Conservation (phyloP, 2,329 filamentous ascomycete genomes). For the Neophaeococcomyces aloes region DNA sequence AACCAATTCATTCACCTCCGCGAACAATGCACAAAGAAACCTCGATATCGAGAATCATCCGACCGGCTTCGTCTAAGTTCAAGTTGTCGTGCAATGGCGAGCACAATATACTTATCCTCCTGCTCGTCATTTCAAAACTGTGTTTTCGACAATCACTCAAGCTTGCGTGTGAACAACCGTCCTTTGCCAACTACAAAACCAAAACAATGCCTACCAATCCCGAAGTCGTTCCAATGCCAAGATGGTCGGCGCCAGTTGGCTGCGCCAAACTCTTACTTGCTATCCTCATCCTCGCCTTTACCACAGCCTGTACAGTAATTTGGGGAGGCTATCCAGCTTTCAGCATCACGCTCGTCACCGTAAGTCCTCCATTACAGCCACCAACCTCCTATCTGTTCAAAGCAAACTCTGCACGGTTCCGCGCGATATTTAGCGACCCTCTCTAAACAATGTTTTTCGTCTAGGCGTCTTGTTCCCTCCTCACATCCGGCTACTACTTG, state of each 20-base stretch:
- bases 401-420: not conserved
- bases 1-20: too few species aligned
- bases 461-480: slow-evolving; percentile 14
- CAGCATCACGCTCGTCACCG: slow-evolving; percentile 16
- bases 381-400: not conserved
- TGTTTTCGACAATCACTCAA: too few species aligned
- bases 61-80: too few species aligned
- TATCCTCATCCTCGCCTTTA: slow-evolving; percentile 14
- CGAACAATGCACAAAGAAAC: too few species aligned
- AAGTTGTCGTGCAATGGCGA: too few species aligned
- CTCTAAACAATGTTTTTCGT: not conserved
- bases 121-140: too few species aligned
- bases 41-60: too few species aligned
- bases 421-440: slow-evolving; percentile 4
- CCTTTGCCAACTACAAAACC: too few species aligned
- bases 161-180: too few species aligned
- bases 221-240: slow-evolving; percentile 19
- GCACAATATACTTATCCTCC: too few species aligned
- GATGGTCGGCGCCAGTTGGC: slow-evolving; percentile 16
- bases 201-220: not conserved
- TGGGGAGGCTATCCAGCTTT: slow-evolving; percentile 16
- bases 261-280: slow-evolving; percentile 15
- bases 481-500: slow-evolving; percentile 19
- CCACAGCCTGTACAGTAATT: slow-evolving; percentile 13
- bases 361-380: slow-evolving; percentile 8